Base-by-base conservation (phyloP, 345 rosid genomes). In the Populus ilicifolia region DNA sequence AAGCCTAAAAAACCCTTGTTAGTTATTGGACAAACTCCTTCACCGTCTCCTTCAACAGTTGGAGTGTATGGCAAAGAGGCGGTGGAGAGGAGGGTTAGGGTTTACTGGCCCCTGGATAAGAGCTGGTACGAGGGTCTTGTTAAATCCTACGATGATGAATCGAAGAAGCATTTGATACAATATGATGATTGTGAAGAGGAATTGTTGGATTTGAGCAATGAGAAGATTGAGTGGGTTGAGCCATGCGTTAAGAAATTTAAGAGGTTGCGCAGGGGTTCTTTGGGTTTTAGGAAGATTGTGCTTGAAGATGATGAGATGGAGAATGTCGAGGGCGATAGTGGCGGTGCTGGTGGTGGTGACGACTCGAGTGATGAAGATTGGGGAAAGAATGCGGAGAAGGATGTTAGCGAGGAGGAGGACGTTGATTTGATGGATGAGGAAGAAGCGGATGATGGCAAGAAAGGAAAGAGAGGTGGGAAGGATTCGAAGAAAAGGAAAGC, bases 21-120 rank as follows among this genome's bases (percentile, higher is more conserved):
- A 66, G 88, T 96, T 61, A 88, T 92, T 59, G 94, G 93, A 46
- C 85, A 86, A 76, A 78, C 85, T 0, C 85, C 88, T 17, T 79
- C 86, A 13, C 85, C 80, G 0, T 71, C 78, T 44, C 63, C 73
- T 16, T 72, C 85, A 25, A 83, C 75, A n/a, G 29, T 30, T 16
- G 73, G 61, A 56, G 76, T 81, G 4, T 88, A 78, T 80, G 95
- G 89, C 2, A 84, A 80, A 6, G 97, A 92, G 82, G 97, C 88
- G 18, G 80, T 91, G 52, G 90, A 82, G 9, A 90, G 77, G 90
- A 83, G 89, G 83, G 73, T 96, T 77, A 87, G 84, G 89, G 91
- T 96, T 85, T 93, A 84, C 78, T 96, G 99, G 99, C 98, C 99
- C 64, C 75, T 96, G 90, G 98, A 96, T 84, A 84, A 89, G 83